Base-by-base conservation (phyloP, 1,139 yeast genomes). In the Geotrichum australiense region DNA sequence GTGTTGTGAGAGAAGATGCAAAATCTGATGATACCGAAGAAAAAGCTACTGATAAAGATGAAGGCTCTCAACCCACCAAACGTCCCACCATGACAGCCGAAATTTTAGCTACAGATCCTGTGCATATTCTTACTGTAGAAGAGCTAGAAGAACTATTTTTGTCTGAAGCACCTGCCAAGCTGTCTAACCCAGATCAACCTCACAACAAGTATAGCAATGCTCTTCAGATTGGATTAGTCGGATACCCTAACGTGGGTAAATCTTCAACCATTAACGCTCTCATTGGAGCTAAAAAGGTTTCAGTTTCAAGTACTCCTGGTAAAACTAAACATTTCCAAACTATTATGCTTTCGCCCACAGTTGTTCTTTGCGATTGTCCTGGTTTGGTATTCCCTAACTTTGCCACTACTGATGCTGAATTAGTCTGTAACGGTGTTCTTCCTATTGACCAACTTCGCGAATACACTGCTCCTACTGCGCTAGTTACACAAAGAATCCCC, bases 301-400 rank as follows among this genome's bases (percentile, higher is more conserved):
- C 97, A 1, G 98, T 93, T 29, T 91, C 98, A 2, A 73, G 98
- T 1, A 93, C 98, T 0, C 99, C 99, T 5, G 99, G 99, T 68
- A 93, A 93, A 62, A 93, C 99, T 14, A 93, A 93, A 63, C 99
- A 93, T 71, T 93, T 93, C 72, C 99, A 93, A 69, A 93, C 99
- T 2, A 87, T 93, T 49, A 77, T 80, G 56, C 73, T 93, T 36
- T 78, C 96, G 0, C 83, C 82, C 38, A 73, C 81, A 35, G 94
- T 91, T 6, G 72, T 86, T 52, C 71, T 93, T 42, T 91, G 98
- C 66, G 99, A 93, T 72, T 93, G 99, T 71, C 99, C 99, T 2
- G 99, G 99, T 73, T 72, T 93, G 52, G 99, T 93, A 18, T 93
- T 93, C 70, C 98, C 99, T 26, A 93, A 91, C 59, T 93, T 91